A percentile compares a stretch with the other conserved stretches of the same genome.
Conservation (phyloP, 495 filamentous ascomycete species). For the Penicillium mononematosum region DNA sequence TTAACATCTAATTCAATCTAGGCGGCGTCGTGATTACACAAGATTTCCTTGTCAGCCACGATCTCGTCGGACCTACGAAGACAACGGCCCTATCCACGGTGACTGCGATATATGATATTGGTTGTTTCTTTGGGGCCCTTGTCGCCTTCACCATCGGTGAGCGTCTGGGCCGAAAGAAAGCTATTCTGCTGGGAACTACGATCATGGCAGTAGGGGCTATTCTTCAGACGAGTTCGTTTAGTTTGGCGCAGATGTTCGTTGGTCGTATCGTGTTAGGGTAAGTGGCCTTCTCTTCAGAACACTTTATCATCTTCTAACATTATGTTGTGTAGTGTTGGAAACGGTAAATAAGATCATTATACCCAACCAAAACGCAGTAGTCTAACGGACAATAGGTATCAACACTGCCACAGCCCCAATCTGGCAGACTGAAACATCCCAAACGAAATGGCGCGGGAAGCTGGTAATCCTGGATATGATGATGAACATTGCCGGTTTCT, state of each 20-base stretch:
- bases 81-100: conserved; percentile 55
- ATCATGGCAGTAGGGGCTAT: conserved; percentile 62
- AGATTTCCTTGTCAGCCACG: conserved; percentile 53
- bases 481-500: conserved; percentile 60
- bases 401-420: conserved; percentile 64
- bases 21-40: conserved; percentile 57
- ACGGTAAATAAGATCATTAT: conserved; percentile 38
- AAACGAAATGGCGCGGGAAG: conserved; percentile 57
- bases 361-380: background rate
- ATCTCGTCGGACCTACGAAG: conserved; percentile 49
- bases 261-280: conserved; percentile 53
- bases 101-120: conserved; percentile 62
- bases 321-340: conserved; percentile 49
- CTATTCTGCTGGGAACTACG: conserved; percentile 52
- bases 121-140: conserved; percentile 58
- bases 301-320: background rate
- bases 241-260: conserved; percentile 61
- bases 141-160: conserved; percentile 56
- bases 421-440: conserved; percentile 64
- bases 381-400: conserved; percentile 25
- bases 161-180: conserved; percentile 55
- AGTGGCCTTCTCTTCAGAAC: background rate
- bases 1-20: conserved; percentile 12
- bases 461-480: conserved; percentile 61
- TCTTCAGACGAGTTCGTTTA: conserved; percentile 57